Conservation (phyloP, 2,329 filamentous ascomycete genomes). For the Cladosporium sp. region DNA sequence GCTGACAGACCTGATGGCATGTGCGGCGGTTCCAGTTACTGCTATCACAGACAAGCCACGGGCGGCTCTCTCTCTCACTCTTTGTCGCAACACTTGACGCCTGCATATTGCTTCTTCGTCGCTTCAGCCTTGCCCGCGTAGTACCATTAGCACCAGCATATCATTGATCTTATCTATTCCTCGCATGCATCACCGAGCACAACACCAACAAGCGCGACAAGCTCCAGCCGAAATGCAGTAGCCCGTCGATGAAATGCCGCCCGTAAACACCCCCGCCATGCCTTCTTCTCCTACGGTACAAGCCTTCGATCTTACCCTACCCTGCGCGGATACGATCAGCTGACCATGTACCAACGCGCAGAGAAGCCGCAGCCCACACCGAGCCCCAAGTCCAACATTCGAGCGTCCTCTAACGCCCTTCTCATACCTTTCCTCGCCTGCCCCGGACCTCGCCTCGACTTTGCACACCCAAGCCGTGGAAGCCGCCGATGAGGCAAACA, state of each 20-base stretch:
- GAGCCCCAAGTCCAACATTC: background rate
- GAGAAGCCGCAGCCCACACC: conserved; percentile 6
- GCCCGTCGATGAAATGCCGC: conserved; percentile 5
- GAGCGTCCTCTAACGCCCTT: conserved; percentile 28
- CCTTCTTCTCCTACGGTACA: conserved; percentile 16
- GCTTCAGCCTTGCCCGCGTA: background rate
- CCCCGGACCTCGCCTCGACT: conserved; percentile 53
- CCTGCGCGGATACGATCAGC: background rate
- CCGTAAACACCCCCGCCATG: conserved; percentile 14
- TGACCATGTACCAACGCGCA: background rate
- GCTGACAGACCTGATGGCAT: conserved; percentile 3
- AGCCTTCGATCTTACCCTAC: background rate
- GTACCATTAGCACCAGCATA: background rate
- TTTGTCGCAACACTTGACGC: background rate
- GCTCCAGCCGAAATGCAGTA: conserved; percentile 1
- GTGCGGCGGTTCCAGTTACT: conserved; percentile 1
- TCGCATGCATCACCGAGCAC: background rate
- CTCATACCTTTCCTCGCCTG: conserved; percentile 51
- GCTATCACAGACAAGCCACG: conserved; percentile 1
- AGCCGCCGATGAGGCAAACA: conserved; percentile 49
- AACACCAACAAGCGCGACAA: background rate
- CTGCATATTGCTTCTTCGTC: background rate
- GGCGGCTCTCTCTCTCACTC: conserved; percentile 2
- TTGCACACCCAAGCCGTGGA: conserved; percentile 41
- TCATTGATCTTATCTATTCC: background rate